These are phyloP conservation scores for Fusarium keratoplasticum DNA, from an alignment of 2,329 filamentous ascomycete species.

Conservation along the genomic window DNA sequence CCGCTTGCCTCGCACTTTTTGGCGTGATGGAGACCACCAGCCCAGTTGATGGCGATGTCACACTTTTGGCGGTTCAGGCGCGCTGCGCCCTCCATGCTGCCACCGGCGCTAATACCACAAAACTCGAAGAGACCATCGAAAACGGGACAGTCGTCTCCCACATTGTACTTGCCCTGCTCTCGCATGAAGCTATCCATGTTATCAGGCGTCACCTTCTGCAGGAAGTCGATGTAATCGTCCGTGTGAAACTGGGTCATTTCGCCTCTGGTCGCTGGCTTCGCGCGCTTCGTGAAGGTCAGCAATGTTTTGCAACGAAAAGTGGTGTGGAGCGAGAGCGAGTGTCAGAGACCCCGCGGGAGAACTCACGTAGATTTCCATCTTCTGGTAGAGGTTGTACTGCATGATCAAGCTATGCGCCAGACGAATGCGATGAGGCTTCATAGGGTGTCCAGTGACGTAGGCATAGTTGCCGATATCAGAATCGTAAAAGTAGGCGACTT, in stretches of 20 bases:
- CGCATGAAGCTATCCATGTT: conserved; percentile 96
- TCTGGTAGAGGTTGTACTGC: conserved; percentile 94
- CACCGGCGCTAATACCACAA: conserved; percentile 93
- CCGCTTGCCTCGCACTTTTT: conserved; percentile 97
- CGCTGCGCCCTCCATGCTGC: conserved; percentile 91
- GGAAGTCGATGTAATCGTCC: conserved; percentile 93
- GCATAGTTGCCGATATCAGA: conserved; percentile 98
- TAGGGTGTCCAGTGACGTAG: conserved; percentile 95
- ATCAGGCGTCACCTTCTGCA: conserved; percentile 95
- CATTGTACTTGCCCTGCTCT: conserved; percentile 93
- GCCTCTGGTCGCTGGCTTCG: conserved; percentile 86
- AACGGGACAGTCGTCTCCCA: conserved; percentile 96
- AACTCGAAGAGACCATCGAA: conserved; percentile 99
- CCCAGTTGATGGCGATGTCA: conserved; percentile 99
- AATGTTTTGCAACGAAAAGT: neutral
- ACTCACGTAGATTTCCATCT: conserved; percentile 94
- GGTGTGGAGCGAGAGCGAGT: neutral
- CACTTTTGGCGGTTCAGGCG: conserved; percentile 91
- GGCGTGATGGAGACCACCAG: conserved; percentile 94
- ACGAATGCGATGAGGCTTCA: conserved; percentile 98
- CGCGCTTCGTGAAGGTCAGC: conserved; percentile 67
- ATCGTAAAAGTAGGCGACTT: conserved; percentile 98
- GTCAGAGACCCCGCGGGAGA: conserved; percentile 28
- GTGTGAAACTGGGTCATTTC: conserved; percentile 97
- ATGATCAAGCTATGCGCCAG: conserved; percentile 96